phyloP scores from a whole-genome alignment of 1,284 basidiomycete genomes.

The Heterobasidion annosum region DNA sequence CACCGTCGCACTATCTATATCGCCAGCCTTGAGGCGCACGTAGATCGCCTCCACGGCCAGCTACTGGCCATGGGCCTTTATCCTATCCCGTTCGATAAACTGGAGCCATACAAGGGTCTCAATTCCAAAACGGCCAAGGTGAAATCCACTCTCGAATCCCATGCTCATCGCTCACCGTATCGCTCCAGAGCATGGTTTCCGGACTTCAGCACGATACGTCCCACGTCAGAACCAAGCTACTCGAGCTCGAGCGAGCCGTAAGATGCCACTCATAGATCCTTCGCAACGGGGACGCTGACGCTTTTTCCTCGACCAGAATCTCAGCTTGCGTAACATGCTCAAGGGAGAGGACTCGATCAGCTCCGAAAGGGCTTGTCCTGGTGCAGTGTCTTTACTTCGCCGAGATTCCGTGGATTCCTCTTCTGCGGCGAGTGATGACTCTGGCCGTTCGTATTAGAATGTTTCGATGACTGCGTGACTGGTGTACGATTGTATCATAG shows the following conservation, averaged over 20 bases:
- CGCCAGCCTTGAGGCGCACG: conserved; percentile 52
- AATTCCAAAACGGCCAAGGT: conserved; percentile 71
- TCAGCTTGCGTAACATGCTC: conserved; percentile 9
- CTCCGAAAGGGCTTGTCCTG: too few relatives aligned
- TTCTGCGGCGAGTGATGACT: too few relatives aligned
- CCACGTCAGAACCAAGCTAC: conserved; percentile 45
- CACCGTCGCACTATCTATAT: conserved; percentile 52
- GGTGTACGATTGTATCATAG: too few relatives aligned
- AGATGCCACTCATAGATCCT: conserved; percentile 12
- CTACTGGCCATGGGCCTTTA: conserved; percentile 39
- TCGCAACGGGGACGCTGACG: not conserved
- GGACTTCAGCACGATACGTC: conserved; percentile 57
- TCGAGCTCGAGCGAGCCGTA: conserved; percentile 61
- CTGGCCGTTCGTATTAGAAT: too few relatives aligned
- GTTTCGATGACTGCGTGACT: too few relatives aligned
- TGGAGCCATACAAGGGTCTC: conserved; percentile 49
- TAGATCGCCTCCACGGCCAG: conserved; percentile 48
- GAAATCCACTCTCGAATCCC: not conserved
- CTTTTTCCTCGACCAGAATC: conserved; percentile 6
- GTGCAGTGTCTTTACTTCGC: too few relatives aligned
- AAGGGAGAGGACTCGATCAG: not conserved
- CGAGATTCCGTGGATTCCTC: too few relatives aligned
- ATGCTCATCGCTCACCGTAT: not conserved
- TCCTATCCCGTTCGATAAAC: conserved; percentile 41
- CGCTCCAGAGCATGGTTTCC: conserved; percentile 56